A percentile compares a stretch with the other conserved stretches of the same genome.
Conservation (phyloP, 192 early-diverging fungal genomes). For the Martensiomyces pterosporus region DNA sequence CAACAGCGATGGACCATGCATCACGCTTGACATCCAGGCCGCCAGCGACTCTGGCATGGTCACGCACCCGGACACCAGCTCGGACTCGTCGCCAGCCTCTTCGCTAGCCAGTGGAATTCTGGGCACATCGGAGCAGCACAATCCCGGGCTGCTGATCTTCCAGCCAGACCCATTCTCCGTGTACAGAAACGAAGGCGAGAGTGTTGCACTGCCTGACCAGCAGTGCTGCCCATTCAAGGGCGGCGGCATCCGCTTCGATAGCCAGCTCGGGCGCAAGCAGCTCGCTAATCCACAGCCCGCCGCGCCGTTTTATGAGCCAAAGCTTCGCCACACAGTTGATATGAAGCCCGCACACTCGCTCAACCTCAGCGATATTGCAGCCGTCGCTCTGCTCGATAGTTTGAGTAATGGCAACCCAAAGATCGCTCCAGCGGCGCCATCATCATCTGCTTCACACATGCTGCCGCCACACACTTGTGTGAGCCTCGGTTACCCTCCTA, state of each 20-base stretch:
- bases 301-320: neutral
- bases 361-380: slow-evolving; percentile 41
- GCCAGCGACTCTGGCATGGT: too few species aligned
- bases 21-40: too few species aligned
- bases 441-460: neutral
- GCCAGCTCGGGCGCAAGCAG: too few species aligned
- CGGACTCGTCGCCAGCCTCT: slow-evolving; percentile 1
- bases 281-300: too few species aligned
- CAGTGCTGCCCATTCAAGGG: too few species aligned
- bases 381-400: slow-evolving; percentile 44
- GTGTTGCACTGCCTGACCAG: too few species aligned
- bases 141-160: slow-evolving; percentile 15
- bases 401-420: slow-evolving; percentile 15
- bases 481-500: neutral
- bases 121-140: neutral
- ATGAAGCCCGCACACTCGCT: neutral
- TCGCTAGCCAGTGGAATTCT: slow-evolving; percentile 3
- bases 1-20: too few species aligned
- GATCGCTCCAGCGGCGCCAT: neutral
- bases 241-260: too few species aligned
- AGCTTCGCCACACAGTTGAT: neutral
- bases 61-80: too few species aligned
- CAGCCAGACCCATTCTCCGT: slow-evolving; percentile 15
- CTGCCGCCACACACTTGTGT: neutral
- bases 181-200: slow-evolving; percentile 3